Conservation (phyloP, 2,329 filamentous ascomycete species). For the Alternaria viburni region DNA sequence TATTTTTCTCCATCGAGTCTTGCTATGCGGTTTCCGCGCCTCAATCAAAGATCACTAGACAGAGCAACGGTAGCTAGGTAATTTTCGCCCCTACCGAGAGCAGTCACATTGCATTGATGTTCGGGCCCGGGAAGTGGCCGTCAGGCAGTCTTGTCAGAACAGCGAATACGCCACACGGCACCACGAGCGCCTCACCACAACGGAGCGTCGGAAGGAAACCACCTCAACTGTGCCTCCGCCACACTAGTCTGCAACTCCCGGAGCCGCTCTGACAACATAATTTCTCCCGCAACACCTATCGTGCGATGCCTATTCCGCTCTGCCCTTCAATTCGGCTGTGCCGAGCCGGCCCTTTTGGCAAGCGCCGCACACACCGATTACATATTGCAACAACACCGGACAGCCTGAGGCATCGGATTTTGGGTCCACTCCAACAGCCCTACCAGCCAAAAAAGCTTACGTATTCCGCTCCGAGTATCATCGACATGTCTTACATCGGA, state of each 20-base stretch:
- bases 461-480: conserved; percentile 1
- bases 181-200: conserved; percentile 26
- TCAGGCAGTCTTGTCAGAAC: conserved; percentile 26
- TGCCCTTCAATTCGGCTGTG: neutral
- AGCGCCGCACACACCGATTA: conserved; percentile 11
- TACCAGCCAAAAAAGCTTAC: neutral
- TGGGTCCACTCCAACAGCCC: neutral
- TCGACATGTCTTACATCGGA: conserved; percentile 1
- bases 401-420: conserved; percentile 11
- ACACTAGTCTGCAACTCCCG: conserved; percentile 10
- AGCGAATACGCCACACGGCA: conserved; percentile 27
- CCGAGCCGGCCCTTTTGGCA: conserved; percentile 5
- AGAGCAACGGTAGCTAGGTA: conserved; percentile 16
- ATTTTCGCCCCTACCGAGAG: conserved; percentile 16
- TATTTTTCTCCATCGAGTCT: conserved; percentile 14
- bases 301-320: conserved; percentile 4
- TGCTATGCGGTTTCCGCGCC: conserved; percentile 25
- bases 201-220: conserved; percentile 8
- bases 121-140: conserved; percentile 18
- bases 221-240: conserved; percentile 25
- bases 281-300: neutral
- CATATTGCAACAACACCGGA: conserved; percentile 1
- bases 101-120: conserved; percentile 27
- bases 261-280: conserved; percentile 4
- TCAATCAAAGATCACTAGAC: conserved; percentile 23